Conservation (phyloP, 2,329 filamentous ascomycete species). For the Colletotrichum abscissum region DNA sequence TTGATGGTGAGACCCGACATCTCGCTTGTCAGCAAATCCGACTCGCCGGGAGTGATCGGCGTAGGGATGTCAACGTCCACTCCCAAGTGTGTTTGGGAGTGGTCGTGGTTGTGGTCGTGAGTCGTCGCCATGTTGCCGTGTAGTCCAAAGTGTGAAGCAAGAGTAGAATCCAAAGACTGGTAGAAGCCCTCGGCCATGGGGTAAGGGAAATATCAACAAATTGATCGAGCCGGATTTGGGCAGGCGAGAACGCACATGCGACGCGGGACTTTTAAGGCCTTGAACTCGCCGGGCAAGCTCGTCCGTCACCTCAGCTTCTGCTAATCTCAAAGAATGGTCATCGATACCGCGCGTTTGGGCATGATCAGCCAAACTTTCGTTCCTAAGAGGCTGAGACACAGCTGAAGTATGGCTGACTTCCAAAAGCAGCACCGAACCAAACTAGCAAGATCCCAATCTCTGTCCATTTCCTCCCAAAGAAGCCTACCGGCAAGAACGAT, state of each 20-base stretch:
- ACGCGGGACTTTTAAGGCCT: background rate
- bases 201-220: background rate
- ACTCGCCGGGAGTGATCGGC: background rate
- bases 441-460: background rate
- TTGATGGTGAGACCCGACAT: background rate
- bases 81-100: background rate
- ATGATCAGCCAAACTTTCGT: background rate
- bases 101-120: background rate
- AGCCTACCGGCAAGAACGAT: background rate
- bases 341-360: background rate
- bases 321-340: background rate
- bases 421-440: background rate
- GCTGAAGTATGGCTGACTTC: background rate
- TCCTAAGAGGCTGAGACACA: constrained; percentile 4
- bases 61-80: background rate
- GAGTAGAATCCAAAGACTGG: constrained; percentile 4
- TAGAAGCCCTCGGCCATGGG: background rate
- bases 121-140: background rate
- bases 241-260: too few relatives aligned
- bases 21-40: background rate
- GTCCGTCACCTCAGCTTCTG: background rate
- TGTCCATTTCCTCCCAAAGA: background rate
- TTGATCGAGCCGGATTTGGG: background rate
- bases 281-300: background rate
- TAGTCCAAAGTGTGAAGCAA: background rate